These are phyloP conservation scores for Nothopassalora personata DNA, from an alignment of 2,329 filamentous ascomycete species.

Conservation along the genomic window DNA sequence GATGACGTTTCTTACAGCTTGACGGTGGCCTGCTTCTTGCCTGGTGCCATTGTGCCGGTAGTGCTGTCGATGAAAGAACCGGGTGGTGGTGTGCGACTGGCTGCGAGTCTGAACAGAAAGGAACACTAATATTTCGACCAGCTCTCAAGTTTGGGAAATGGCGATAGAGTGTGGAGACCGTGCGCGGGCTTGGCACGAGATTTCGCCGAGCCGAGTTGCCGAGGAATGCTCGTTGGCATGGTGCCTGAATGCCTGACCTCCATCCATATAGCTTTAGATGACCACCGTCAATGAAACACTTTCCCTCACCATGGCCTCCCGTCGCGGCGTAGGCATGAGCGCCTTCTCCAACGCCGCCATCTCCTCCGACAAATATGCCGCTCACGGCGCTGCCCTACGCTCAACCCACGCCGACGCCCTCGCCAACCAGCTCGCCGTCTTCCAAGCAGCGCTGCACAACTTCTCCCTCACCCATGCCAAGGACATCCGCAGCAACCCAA, in stretches of 20 bases:
- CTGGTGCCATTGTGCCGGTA: slow-evolving; percentile 50
- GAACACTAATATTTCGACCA: not conserved
- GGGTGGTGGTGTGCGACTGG: slow-evolving; percentile 37
- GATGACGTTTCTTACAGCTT: slow-evolving; percentile 51
- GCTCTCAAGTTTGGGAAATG: not conserved
- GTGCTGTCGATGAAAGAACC: slow-evolving; percentile 20
- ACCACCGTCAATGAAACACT: slow-evolving; percentile 5
- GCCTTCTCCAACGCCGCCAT: slow-evolving; percentile 83
- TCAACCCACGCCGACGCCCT: slow-evolving; percentile 78
- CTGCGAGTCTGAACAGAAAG: slow-evolving; percentile 15
- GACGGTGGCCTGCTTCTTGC: slow-evolving; percentile 38
- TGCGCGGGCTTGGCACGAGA: slow-evolving; percentile 2
- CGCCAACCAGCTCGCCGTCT: slow-evolving; percentile 88
- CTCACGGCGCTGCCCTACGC: slow-evolving; percentile 82
- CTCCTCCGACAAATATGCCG: slow-evolving; percentile 82
- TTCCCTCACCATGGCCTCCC: slow-evolving; percentile 40
- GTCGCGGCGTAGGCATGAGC: slow-evolving; percentile 82
- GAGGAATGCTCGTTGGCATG: not conserved
- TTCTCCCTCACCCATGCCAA: slow-evolving; percentile 92
- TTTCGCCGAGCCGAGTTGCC: slow-evolving; percentile 8
- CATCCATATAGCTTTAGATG: not conserved
- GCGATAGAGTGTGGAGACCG: not conserved
- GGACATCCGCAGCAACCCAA: slow-evolving; percentile 91
- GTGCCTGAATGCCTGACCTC: not conserved
- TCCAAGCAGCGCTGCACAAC: slow-evolving; percentile 89